Conservation (phyloP, 495 filamentous ascomycete species). For the Lasiosphaeriaceae sp. region DNA sequence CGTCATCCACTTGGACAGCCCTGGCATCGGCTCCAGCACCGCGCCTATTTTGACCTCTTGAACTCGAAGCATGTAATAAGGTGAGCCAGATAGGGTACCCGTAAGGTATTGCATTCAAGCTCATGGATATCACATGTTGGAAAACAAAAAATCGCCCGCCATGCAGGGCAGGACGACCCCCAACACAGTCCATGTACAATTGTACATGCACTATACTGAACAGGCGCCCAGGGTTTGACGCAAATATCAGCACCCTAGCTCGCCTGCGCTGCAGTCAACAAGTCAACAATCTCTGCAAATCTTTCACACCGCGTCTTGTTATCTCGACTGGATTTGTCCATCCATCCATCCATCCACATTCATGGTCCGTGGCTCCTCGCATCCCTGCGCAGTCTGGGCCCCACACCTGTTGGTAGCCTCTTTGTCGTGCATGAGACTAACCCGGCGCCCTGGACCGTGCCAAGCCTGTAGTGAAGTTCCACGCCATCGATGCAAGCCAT, state of each 20-base stretch:
- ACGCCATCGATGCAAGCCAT: conserved; percentile 9
- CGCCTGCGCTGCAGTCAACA: background rate
- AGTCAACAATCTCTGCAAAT: conserved; percentile 6
- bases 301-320: conserved; percentile 18
- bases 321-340: background rate
- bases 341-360: background rate
- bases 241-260: conserved; percentile 3
- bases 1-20: background rate
- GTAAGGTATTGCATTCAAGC: background rate
- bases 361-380: background rate
- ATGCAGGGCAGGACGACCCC: no score
- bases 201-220: no score
- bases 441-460: conserved; percentile 10
- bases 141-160: no score
- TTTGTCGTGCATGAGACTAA: conserved; percentile 14
- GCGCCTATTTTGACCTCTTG: conserved; percentile 7
- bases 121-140: no score
- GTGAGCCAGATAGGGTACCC: no score
- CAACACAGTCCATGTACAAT: no score
- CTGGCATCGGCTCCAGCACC: conserved; percentile 9
- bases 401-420: conserved; percentile 5
- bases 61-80: background rate
- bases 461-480: no score
- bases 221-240: background rate
- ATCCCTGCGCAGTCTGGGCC: background rate